Evolutionary conservation across 2,329 filamentous ascomycete species (phyloP), one percentile per base, ranked within the genome.

Genomic region (Ophiostoma australiae): DNA sequence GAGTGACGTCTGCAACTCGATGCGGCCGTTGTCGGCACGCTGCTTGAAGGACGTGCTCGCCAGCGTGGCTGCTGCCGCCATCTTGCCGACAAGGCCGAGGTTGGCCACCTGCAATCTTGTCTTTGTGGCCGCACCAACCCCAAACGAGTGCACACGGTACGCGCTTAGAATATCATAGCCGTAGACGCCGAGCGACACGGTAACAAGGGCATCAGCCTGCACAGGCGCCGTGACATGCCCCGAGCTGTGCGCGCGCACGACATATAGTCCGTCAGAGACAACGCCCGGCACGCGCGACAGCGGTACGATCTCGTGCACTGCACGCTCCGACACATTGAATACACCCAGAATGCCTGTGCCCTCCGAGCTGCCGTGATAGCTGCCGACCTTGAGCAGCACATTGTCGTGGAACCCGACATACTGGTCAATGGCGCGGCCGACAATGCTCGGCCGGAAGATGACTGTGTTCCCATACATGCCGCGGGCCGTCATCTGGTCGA

Each of bases 61-160:
- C 8, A 97, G 85, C 0, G 93, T 93, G 0, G 92, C 93, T 0
- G 90, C 88, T 0, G 93, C 94, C 0, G 93, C 93, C 91, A 98
- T 97, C 79, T 97, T 97, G 1, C 87, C 91, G 3, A 97, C 74
- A 1, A 98, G 82, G 0, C 94, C 94, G 0, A 98, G 79, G 23
- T 90, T 89, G 0, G 92, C 89, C 1, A 94, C 82, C 63, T 80
- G 81, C 73, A 94, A 88, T 0, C 81, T 79, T 0, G 83, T 33
- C 1, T 11, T 31, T 23, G 13, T 11, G 11, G 3, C 27, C 63
- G 13, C 27, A 74, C 82, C 79, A 0, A 81, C 79, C 74, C 48
- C 6, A 39, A 94, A 89, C 0, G 82, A 79, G 0, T 84, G 83
- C 1, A 93, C 79, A 0, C 91, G 90, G 73, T 90, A 91, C 0